A percentile compares a stretch with the other conserved stretches of the same genome.
Evolutionary conservation across 192 early-diverging fungal species (phyloP).

Genomic region (Mortierella claussenii): DNA sequence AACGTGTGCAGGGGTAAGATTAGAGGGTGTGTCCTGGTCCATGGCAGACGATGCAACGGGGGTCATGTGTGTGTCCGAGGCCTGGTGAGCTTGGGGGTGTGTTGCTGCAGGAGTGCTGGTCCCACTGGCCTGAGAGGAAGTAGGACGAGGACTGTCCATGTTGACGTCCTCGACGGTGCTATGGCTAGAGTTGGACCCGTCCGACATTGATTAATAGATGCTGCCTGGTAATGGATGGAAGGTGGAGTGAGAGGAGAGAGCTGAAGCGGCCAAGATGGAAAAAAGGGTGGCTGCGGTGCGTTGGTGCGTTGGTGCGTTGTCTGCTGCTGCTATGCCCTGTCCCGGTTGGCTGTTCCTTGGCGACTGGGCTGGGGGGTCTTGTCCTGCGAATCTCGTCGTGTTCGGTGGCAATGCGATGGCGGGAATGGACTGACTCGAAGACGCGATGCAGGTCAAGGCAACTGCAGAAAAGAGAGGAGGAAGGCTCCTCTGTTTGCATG

Average conservation of each 20-base stretch:
- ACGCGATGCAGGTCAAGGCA: no score
- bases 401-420: no score
- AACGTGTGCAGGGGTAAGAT: constrained; percentile 3
- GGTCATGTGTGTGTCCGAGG: constrained; percentile 18
- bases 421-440: no score
- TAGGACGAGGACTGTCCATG: constrained; percentile 38
- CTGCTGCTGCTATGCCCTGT: no score
- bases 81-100: constrained; percentile 8
- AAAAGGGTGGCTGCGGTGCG: no score
- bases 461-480: no score
- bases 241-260: not conserved
- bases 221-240: not conserved
- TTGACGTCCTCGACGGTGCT: constrained; percentile 42
- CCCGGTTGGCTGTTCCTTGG: no score
- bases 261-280: not conserved
- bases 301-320: no score
- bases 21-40: constrained; percentile 28
- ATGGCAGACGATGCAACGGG: constrained; percentile 9
- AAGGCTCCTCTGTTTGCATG: no score
- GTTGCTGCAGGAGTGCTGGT: constrained; percentile 21
- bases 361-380: no score
- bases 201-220: constrained; percentile 13
- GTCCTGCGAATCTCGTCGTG: no score
- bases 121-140: constrained; percentile 24
- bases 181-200: constrained; percentile 43